Base-by-base conservation (phyloP, 305 asterid species). In the Fraxinus ornus region DNA sequence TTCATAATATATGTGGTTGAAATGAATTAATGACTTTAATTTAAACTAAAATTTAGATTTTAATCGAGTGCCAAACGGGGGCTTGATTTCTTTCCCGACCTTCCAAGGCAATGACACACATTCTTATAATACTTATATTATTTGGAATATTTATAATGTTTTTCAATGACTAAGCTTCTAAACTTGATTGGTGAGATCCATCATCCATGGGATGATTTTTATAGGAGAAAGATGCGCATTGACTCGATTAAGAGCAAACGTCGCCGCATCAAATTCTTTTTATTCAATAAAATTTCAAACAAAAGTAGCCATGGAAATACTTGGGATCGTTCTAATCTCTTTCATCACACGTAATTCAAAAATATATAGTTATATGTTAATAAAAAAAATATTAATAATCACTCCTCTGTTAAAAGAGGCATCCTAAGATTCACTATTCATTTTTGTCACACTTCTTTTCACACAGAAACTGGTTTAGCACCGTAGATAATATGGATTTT, bases 221-320 rank as follows among this genome's bases (percentile, higher is more conserved):
- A n/a, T n/a, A n/a, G n/a, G n/a, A n/a, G n/a, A n/a, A n/a, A n/a
- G n/a, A 64, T 64, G 74, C 19, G 74, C 74, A 44, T 83, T 83
- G 87, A 86, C 88, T 83, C 73, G 22, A 13, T 83, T 72, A 70
- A 82, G 80, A 79, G 84, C 87, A 82, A 86, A 81, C 78, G 86
- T 82, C 84, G 83, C 85, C 80, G 80, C 83, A 82, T 47, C 83
- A 82, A 78, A 84, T 82, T 87, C 81, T 77, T 21, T 26, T 68
- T 62, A 68, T 68, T 28, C 37, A 66, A 26, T 24, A 66, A 66
- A 66, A 66, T 66, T 10, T 26, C 8, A 26, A 28, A 66, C 36
- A 24, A 26, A 66, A 2, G 70, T 60, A 19, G 70, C 0, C 2
- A 7, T 19, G 10, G 2, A 21, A 60, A 17, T 6, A 60, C 70